phyloP scores from a whole-genome alignment of 192 early-diverging fungal genomes.

The Radiomyces spectabilis region DNA sequence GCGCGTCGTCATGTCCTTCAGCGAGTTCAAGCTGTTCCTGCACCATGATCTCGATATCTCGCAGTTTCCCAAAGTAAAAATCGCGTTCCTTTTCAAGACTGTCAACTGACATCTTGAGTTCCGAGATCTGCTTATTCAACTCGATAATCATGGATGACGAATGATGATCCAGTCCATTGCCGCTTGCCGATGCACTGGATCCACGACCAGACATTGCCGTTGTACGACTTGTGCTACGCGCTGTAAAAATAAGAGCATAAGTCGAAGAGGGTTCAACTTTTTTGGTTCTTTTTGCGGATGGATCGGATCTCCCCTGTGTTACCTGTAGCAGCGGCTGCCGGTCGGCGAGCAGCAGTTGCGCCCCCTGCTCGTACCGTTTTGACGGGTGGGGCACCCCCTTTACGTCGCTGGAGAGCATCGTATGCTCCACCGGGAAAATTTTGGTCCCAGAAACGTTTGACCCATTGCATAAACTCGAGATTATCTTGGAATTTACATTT shows the following conservation, averaged over 20 bases:
- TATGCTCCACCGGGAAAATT: constrained; percentile 73
- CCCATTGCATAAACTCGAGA: constrained; percentile 94
- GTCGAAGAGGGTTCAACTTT: neutral
- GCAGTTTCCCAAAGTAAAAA: constrained; percentile 89
- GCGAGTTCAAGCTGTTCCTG: constrained; percentile 65
- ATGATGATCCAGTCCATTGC: constrained; percentile 36
- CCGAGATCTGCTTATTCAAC: constrained; percentile 66
- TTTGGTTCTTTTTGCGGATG: constrained; percentile 5
- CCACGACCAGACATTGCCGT: neutral
- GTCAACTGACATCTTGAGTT: constrained; percentile 78
- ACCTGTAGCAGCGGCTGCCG: constrained; percentile 15
- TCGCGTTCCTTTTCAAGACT: constrained; percentile 95
- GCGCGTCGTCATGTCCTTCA: constrained; percentile 31
- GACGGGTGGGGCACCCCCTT: neutral
- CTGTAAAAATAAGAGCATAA: neutral
- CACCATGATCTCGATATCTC: constrained; percentile 88
- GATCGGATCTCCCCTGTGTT: constrained; percentile 29
- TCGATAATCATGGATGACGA: constrained; percentile 56
- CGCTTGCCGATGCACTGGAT: neutral
- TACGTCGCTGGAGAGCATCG: constrained; percentile 66
- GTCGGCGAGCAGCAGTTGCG: constrained; percentile 25
- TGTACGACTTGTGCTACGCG: constrained; percentile 7
- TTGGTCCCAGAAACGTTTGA: constrained; percentile 86
- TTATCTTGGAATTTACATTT: constrained; percentile 98
- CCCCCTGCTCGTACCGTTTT: constrained; percentile 19